phyloP scores from a whole-genome alignment of 108 stramenopile species.

The Craspedostauros australis region DNA sequence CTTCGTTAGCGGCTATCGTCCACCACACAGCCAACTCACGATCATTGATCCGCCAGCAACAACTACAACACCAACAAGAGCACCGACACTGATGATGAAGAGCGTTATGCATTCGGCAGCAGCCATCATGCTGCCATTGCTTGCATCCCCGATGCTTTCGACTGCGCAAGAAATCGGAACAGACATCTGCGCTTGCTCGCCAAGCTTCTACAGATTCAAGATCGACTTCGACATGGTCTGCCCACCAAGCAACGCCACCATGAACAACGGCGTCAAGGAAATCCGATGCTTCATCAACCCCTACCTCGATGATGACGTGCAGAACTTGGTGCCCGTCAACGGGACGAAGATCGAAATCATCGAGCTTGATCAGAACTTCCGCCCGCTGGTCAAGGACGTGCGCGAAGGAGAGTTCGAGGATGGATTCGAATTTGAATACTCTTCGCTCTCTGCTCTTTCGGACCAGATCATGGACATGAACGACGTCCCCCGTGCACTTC shows the following conservation, averaged over 20 bases:
- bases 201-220: conserved; percentile 29
- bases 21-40: conserved; percentile 6
- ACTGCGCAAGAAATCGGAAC: conserved; percentile 16
- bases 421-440: conserved; percentile 31
- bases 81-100: background rate
- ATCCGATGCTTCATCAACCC: conserved; percentile 26
- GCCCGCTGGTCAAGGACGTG: conserved; percentile 16
- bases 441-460: conserved; percentile 20
- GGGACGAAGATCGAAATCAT: conserved; percentile 29
- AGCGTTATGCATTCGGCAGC: background rate
- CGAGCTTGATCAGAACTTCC: conserved; percentile 32
- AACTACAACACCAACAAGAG: background rate
- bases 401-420: conserved; percentile 21
- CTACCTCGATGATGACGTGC: conserved; percentile 19
- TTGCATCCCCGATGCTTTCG: background rate
- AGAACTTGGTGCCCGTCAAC: conserved; percentile 30
- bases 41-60: conserved; percentile 1
- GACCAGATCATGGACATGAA: conserved; percentile 20
- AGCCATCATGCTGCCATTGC: background rate
- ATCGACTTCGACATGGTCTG: conserved; percentile 27
- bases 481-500: conserved; percentile 29
- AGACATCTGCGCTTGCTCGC: conserved; percentile 33
- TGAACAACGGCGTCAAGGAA: conserved; percentile 27
- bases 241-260: conserved; percentile 24
- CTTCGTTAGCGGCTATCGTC: conserved; percentile 1